A percentile compares a stretch with the other conserved stretches of the same genome.
Evolutionary conservation across 2,329 filamentous ascomycete genomes (phyloP).

Genomic region (Sporothrix inflata): DNA sequence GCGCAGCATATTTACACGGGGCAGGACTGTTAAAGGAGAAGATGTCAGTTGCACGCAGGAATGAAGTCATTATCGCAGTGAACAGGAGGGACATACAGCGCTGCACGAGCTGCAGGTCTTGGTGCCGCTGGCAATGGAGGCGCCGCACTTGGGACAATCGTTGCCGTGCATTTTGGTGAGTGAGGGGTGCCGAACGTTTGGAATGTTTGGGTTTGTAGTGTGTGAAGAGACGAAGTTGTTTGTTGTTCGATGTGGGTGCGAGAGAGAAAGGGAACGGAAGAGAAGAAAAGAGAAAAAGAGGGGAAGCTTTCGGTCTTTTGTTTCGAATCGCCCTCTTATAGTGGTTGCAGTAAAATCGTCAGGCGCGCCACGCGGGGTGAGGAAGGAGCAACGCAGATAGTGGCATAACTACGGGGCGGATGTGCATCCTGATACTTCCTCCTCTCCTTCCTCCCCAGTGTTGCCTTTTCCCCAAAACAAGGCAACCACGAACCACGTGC

Average conservation of each 20-base stretch:
- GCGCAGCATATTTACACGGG: slow-evolving; percentile 23
- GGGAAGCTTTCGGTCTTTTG: slow-evolving; percentile 17
- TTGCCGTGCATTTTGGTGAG: slow-evolving; percentile 46
- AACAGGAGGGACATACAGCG: slow-evolving; percentile 49
- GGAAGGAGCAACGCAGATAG: background rate
- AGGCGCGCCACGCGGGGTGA: slow-evolving; percentile 20
- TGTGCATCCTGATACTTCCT: background rate
- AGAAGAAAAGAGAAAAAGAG: background rate
- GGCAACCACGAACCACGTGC: slow-evolving; percentile 15
- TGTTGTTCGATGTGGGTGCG: background rate
- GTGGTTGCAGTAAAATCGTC: background rate
- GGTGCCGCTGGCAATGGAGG: slow-evolving; percentile 47
- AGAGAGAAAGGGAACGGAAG: background rate
- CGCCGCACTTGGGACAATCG: slow-evolving; percentile 61
- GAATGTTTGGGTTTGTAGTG: background rate
- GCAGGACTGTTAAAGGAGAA: slow-evolving; percentile 22
- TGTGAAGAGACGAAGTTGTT: background rate
- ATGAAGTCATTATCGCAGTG: background rate
- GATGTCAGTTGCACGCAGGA: background rate
- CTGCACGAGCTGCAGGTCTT: slow-evolving; percentile 62
- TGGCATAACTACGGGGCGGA: background rate
- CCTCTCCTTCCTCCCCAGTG: background rate
- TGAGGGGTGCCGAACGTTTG: background rate
- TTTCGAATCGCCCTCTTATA: slow-evolving; percentile 1
- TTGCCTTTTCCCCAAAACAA: background rate